Base-by-base conservation (phyloP, 176 grass and related monocot genomes). In the Triticum timopheevii region DNA sequence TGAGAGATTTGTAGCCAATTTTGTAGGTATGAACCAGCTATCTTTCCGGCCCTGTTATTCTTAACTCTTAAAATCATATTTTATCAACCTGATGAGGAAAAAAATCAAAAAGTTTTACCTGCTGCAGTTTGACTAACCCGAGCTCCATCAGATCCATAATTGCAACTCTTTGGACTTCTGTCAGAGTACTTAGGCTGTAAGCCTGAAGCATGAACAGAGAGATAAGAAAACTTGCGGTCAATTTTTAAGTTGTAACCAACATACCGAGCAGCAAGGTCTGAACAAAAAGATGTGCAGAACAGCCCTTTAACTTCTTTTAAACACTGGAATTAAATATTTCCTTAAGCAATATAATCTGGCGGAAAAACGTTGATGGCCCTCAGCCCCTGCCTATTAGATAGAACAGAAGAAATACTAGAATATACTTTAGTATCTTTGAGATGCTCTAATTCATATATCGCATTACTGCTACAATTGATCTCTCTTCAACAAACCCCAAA, bases 21-120 rank as follows among this genome's bases (percentile, higher is more conserved):
- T 95, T 77, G 96, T 95, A 80, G 96, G 96, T 91, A 98, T 92
- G 78, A 98, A 98, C 93, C 93, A 98, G 80, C 91, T 83, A 77
- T 95, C 93, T 64, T 92, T 94, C 81, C 90, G 86, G 25, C 91
- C 96, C 96, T 95, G 80, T 40, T 69, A 85, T 73, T 38, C 22
- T 79, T 64, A 63, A 40, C 28, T 80, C 22, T 47, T 33, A 12
- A 80, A 34, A 73, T 74, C 38, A 66, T 8, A 42, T 69, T 69
- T 80, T 73, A 79, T 63, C 39, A 34, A 56, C 6, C 61, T 76
- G 67, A 34, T 11, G 24, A 58, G 36, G 31, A 47, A 54, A 24
- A 50, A 44, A 66, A 58, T 62, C 12, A 34, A 67, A 74, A 74
- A 59, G 12, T 65, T n/a, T 76, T 87, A 95, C 93, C 83, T 98